A percentile compares a stretch with the other conserved stretches of the same genome.
phyloP scores from a whole-genome alignment of 352 stramenopile species.

The Phytopythium chamaehyphon region DNA sequence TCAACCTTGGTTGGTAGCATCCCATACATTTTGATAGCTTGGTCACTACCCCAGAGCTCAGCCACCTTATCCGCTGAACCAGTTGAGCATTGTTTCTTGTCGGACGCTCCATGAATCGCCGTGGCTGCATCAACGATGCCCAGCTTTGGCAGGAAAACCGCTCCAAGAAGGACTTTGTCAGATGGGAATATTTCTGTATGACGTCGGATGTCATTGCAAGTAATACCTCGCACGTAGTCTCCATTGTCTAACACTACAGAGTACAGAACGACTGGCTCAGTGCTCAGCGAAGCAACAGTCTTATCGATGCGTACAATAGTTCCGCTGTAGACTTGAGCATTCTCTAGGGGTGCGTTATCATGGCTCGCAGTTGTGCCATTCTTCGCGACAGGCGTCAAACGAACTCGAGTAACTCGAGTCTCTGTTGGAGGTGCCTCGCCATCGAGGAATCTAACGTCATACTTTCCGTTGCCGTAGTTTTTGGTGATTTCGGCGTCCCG shows the following conservation, averaged over 20 bases:
- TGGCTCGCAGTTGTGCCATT: too few relatives aligned
- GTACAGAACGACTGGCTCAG: slow-evolving; percentile 15
- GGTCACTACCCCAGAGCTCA: slow-evolving; percentile 38
- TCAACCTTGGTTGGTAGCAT: slow-evolving; percentile 26
- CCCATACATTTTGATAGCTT: slow-evolving; percentile 49
- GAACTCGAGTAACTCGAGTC: background rate
- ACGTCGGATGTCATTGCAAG: slow-evolving; percentile 27
- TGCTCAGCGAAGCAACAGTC: too few relatives aligned
- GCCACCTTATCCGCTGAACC: slow-evolving; percentile 16
- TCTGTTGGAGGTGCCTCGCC: background rate
- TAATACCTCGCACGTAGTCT: slow-evolving; percentile 23
- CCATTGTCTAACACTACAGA: slow-evolving; percentile 39
- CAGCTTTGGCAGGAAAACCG: slow-evolving; percentile 24
- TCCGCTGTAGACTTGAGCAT: too few relatives aligned
- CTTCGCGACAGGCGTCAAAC: background rate
- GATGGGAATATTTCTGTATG: slow-evolving; percentile 34
- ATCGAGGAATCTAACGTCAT: slow-evolving; percentile 1
- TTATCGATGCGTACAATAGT: too few relatives aligned
- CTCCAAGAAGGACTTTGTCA: slow-evolving; percentile 36
- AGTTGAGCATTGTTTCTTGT: slow-evolving; percentile 1
- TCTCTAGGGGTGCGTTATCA: too few relatives aligned
- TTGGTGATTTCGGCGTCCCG: slow-evolving; percentile 5
- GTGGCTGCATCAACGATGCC: slow-evolving; percentile 12
- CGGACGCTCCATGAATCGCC: background rate
- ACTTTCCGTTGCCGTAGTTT: slow-evolving; percentile 5